Conservation (phyloP, 192 early-diverging fungal species). For the Coemansia sp. region DNA sequence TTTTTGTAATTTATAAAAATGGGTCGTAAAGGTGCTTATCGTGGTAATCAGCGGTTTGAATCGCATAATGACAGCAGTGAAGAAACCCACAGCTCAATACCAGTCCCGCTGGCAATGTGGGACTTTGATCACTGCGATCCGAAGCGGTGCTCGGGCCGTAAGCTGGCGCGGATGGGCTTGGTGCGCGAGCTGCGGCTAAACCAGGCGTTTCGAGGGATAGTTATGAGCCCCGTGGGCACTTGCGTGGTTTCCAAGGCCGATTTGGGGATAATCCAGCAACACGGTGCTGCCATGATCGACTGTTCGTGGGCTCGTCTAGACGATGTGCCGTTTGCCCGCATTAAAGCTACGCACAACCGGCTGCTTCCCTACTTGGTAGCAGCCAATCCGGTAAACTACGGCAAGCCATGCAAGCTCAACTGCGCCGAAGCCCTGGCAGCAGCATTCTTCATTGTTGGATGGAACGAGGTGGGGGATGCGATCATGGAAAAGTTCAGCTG, state of each 20-base stretch:
- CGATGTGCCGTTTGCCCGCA: constrained; percentile 91
- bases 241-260: constrained; percentile 88
- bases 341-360: constrained; percentile 80
- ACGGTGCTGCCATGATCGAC: constrained; percentile 91
- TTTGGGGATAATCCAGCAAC: constrained; percentile 65
- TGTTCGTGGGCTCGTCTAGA: constrained; percentile 95
- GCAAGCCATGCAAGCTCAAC: constrained; percentile 92
- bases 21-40: too few relatives aligned
- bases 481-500: constrained; percentile 89
- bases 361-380: constrained; percentile 94
- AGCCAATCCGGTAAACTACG: constrained; percentile 97
- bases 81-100: constrained; percentile 10
- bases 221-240: constrained; percentile 81
- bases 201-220: constrained; percentile 86
- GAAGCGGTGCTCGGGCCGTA: constrained; percentile 92
- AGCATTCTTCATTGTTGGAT: constrained; percentile 83
- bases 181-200: constrained; percentile 78
- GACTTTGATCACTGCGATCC: constrained; percentile 99
- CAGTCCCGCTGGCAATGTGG: constrained; percentile 77
- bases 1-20: too few relatives aligned
- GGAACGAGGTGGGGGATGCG: constrained; percentile 67
- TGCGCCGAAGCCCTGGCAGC: constrained; percentile 98
- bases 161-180: constrained; percentile 77
- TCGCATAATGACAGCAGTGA: constrained; percentile 1
- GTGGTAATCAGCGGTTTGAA: too few relatives aligned